Base-by-base conservation (phyloP, 257 asterid species). In the Solanum phureja region DNA sequence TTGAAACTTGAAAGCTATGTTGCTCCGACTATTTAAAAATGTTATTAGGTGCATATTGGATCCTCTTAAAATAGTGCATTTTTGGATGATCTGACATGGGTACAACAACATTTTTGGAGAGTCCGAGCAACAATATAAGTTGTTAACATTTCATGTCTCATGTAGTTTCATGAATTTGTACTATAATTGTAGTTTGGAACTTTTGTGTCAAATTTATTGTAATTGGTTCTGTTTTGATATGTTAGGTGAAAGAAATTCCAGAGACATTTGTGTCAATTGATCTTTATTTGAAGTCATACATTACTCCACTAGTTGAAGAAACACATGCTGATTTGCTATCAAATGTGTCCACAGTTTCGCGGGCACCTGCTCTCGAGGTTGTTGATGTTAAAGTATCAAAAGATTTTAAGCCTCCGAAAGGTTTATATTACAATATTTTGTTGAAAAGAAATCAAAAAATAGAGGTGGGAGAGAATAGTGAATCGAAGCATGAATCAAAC, bases 271-370 rank as follows among this genome's bases (percentile, higher is more conserved):
- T 58, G 34, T 90, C 94, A 1, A 40, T 83, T 7, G 60, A 86
- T 7, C 87, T 88, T 8, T 93, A 91, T 89, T 74, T 90, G 46
- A 66, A 42, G 44, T 92, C 94, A 56, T 93, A 89, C 35, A 27
- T 88, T 14, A 13, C 37, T 37, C 95, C 93, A 6, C 92, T 93
- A 3, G 21, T 92, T 29, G 95, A 93, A 82, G 96, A 94, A 90
- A 92, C 92, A 2, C 96, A 73, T 21, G 94, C 96, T 11, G 95
- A 92, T 88, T 86, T 94, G 49, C 91, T 77, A 69, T 93, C 96
- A 23, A 90, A 72, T 7, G 1, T 94, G 62, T 68, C 31, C 18
- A 60, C 89, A 6, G 14, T 93, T 64, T 35, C 19, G 6, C 74
- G 86, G 8, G 90, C 95, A 0, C 94, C 94, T 5, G 19, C 66